Conservation (phyloP, 495 filamentous ascomycete genomes). For the Choiromyces venosus region DNA sequence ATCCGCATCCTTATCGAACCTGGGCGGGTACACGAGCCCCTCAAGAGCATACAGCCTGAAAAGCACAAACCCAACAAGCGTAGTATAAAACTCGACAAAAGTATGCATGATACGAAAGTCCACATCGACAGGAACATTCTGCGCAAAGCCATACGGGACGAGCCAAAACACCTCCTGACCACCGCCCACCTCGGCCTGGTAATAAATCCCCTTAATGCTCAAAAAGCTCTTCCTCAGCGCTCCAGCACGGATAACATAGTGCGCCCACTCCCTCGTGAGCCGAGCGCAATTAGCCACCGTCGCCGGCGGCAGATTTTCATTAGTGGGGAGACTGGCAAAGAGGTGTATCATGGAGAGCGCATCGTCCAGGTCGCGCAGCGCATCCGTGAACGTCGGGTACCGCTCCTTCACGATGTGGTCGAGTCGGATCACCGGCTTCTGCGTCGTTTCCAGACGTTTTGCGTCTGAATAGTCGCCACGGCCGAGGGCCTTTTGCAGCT, state of each 20-base stretch:
- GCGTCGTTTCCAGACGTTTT: constrained; percentile 56
- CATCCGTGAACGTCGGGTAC: constrained; percentile 95
- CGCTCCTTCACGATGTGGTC: constrained; percentile 97
- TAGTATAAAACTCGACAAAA: constrained; percentile 98
- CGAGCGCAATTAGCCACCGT: constrained; percentile 89
- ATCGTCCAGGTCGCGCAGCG: constrained; percentile 90
- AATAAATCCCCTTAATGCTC: constrained; percentile 98
- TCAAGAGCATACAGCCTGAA: constrained; percentile 85
- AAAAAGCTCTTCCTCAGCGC: constrained; percentile 91
- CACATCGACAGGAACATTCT: constrained; percentile 81
- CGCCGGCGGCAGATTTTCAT: constrained; percentile 77
- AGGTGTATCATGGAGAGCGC: constrained; percentile 94
- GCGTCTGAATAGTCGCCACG: constrained; percentile 87
- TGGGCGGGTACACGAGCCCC: constrained; percentile 88
- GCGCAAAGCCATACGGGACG: constrained; percentile 94
- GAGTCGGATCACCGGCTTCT: constrained; percentile 76
- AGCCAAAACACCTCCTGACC: constrained; percentile 98
- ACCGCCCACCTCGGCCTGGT: constrained; percentile 87
- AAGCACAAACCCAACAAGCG: constrained; percentile 90
- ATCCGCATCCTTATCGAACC: constrained; percentile 80
- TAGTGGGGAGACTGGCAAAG: constrained; percentile 92
- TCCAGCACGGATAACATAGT: constrained; percentile 88
- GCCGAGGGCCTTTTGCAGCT: constrained; percentile 85
- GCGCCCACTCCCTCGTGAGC: constrained; percentile 88
- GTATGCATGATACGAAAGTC: constrained; percentile 99